Conservation (phyloP, 1,139 yeast genomes). For the Debaryomyces coudertii region DNA sequence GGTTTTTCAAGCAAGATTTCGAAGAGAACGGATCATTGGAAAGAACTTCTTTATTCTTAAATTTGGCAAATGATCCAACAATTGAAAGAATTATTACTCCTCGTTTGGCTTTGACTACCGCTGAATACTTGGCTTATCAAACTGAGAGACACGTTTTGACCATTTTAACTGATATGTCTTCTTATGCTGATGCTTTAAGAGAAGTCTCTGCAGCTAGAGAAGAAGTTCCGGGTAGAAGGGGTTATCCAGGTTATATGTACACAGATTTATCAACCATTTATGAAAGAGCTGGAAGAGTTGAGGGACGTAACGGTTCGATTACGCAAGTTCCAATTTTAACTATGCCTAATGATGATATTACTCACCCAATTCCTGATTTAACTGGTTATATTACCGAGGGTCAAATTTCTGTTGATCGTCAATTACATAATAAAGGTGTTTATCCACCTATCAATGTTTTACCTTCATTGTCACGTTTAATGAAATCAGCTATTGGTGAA, state of each 20-base stretch:
- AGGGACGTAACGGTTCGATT: conserved; percentile 98
- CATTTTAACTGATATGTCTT: conserved; percentile 97
- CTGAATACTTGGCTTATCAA: conserved; percentile 97
- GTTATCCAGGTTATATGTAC: conserved; percentile 99
- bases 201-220: conserved; percentile 99
- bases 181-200: conserved; percentile 98
- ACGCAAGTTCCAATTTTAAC: conserved; percentile 98
- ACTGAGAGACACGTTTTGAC: conserved; percentile 99
- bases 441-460: conserved; percentile 98
- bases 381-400: conserved; percentile 99
- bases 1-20: conserved; percentile 90
- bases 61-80: conserved; percentile 98
- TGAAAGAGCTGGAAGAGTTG: conserved; percentile 99
- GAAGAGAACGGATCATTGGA: conserved; percentile 98
- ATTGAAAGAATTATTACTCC: conserved; percentile 99
- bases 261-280: conserved; percentile 98
- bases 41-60: conserved; percentile 93
- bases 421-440: conserved; percentile 91
- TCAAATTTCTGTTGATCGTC: conserved; percentile 96
- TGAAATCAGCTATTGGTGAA: conserved; percentile 99
- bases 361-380: conserved; percentile 99
- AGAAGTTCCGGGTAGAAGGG: conserved; percentile 99
- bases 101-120: conserved; percentile 98
- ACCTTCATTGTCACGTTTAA: conserved; percentile 95
- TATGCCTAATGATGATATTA: conserved; percentile 99